These are phyloP conservation scores for Amphibolis antarctica DNA, from an alignment of 106 monocot genomes.

Conservation along the genomic window DNA sequence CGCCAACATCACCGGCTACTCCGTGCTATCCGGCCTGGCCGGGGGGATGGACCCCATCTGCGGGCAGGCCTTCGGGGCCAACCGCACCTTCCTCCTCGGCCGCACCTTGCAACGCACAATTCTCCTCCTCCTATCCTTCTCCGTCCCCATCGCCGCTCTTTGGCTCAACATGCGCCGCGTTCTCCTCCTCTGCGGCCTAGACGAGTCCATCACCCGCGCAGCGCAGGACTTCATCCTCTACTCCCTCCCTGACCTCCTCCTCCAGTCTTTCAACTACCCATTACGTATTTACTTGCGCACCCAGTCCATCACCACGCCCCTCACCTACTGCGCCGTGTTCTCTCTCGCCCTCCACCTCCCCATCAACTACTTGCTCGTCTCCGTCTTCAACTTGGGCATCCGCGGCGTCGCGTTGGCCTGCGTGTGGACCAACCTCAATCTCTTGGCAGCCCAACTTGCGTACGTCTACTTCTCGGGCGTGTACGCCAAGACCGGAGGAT, in stretches of 20 bases:
- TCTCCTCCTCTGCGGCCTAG: slow-evolving; percentile 55
- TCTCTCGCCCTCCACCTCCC: slow-evolving; percentile 51
- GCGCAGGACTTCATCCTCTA: slow-evolving; percentile 49
- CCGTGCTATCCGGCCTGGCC: slow-evolving; percentile 70
- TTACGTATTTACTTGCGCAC: slow-evolving; percentile 65
- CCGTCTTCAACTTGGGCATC: slow-evolving; percentile 45
- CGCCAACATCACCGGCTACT: slow-evolving; percentile 93
- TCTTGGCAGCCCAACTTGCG: slow-evolving; percentile 32
- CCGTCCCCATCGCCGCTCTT: slow-evolving; percentile 13
- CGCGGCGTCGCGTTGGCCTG: slow-evolving; percentile 55
- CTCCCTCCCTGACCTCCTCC: slow-evolving; percentile 57
- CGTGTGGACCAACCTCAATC: slow-evolving; percentile 48
- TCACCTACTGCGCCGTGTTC: slow-evolving; percentile 45
- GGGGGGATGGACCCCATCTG: slow-evolving; percentile 94
- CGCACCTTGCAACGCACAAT: slow-evolving; percentile 47
- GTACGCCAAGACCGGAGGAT: slow-evolving; percentile 28
- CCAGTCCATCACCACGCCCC: slow-evolving; percentile 59
- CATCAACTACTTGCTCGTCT: slow-evolving; percentile 60
- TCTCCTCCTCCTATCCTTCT: slow-evolving; percentile 28
- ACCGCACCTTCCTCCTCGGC: slow-evolving; percentile 33
- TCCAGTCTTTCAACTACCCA: slow-evolving; percentile 67
- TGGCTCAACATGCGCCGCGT: slow-evolving; percentile 21
- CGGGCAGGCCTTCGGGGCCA: slow-evolving; percentile 71
- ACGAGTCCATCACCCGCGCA: slow-evolving; percentile 28
- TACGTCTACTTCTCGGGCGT: slow-evolving; percentile 52